Evolutionary conservation across 2,329 filamentous ascomycete species (phyloP).

Genomic region (Blastomyces gilchristii): DNA sequence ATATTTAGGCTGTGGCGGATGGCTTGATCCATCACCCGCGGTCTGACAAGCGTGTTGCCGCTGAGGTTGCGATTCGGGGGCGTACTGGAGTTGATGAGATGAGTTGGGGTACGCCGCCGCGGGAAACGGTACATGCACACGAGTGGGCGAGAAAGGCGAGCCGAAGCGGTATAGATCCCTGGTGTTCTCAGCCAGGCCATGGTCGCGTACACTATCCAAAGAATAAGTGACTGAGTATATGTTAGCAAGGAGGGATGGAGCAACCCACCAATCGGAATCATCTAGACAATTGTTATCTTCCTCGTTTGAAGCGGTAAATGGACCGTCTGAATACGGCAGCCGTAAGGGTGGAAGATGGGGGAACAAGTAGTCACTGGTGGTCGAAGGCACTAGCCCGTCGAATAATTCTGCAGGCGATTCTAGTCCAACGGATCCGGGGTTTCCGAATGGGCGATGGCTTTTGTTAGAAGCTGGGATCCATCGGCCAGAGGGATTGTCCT

Average conservation of each 20-base stretch:
- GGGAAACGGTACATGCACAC: neutral
- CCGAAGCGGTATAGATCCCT: neutral
- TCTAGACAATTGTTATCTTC: neutral
- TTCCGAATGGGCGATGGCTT: neutral
- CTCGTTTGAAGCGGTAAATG: neutral
- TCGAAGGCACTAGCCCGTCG: neutral
- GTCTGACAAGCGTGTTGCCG: neutral
- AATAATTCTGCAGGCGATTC: neutral
- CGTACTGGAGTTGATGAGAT: neutral
- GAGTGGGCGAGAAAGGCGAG: neutral
- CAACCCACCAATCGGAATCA: neutral
- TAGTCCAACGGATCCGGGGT: neutral
- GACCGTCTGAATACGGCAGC: neutral
- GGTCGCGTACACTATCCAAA: neutral
- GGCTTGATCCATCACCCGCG: neutral
- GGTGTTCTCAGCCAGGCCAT: neutral
- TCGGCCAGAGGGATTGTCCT: neutral
- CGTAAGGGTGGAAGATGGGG: slow-evolving; percentile 1
- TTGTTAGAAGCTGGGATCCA: neutral
- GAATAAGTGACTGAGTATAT: neutral
- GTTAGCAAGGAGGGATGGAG: neutral
- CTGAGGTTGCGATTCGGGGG: neutral
- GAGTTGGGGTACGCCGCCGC: neutral
- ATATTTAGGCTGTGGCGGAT: neutral
- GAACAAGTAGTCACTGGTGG: neutral